Evolutionary conservation across 2,329 filamentous ascomycete genomes (phyloP), one percentile per base, ranked within the genome.

Genomic region (Sclerotinia borealis): DNA sequence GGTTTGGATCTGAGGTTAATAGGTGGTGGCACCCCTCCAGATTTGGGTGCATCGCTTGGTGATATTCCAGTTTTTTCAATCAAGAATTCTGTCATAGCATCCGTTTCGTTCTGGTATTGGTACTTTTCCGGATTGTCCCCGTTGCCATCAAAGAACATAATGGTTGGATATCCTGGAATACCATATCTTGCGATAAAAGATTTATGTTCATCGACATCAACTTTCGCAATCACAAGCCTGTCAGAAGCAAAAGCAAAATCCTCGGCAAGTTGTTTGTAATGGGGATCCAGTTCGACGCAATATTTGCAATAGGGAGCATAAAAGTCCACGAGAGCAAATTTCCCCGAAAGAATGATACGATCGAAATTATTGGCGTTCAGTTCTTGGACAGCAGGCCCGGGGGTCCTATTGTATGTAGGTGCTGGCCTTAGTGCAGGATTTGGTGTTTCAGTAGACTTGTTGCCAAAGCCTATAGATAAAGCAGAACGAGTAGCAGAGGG

Each of bases 241-340:
- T 86, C 78, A 71, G 97, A 93, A 74, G 81, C 83, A 65, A 70
- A 71, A 67, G 83, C 82, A 79, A 92, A 98, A 77, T 91, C 88
- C 65, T 82, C 81, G 65, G 93, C 93, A 67, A 98, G 80, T 56
- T 85, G 84, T 78, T 98, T 93, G 90, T 91, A 98, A 70, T 81
- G 84, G 29, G 95, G 95, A 55, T 92, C 92, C 66, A 99, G 86
- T 73, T 75, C 88, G 82, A 97, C 97, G 89, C 95, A 99, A 84
- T 98, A 93, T 95, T 75, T 60, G 75, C 95, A 99, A 91, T 92
- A 97, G 9, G 93, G 93, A n/a, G 93, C 92, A 75, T 96, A 98
- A 84, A 98, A 98, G 77, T 98, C 92, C 72, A 98, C 92, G 25
- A 99, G 86, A 0, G 93, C 92, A 45, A 93, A 92, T 80, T 95